A percentile compares a stretch with the other conserved stretches of the same genome.
Evolutionary conservation across 371 early-diverging fungal genomes (phyloP).

Genomic region (Blastocladiella emersonii): DNA sequence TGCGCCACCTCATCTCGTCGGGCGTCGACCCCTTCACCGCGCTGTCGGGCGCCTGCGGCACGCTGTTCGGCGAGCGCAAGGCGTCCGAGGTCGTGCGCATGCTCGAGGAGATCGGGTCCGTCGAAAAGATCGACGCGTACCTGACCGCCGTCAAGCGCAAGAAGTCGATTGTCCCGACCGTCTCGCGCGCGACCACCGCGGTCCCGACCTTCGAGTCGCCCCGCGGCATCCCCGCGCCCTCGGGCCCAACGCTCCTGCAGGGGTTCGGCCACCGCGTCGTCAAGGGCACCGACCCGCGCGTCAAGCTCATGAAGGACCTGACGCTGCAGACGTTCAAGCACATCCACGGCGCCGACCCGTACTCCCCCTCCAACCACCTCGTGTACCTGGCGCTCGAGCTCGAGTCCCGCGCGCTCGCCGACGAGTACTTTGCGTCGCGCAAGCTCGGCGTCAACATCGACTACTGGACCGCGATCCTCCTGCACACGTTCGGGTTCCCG

Average conservation of each 20-base stretch:
- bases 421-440: conserved; percentile 25
- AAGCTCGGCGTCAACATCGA: conserved; percentile 28
- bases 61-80: conserved; percentile 13
- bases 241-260: background rate
- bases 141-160: conserved; percentile 23
- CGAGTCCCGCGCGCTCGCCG: conserved; percentile 18
- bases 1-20: conserved; percentile 27
- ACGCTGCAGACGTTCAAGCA: conserved; percentile 8
- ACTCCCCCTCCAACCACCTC: conserved; percentile 3
- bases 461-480: conserved; percentile 15
- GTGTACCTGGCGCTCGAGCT: conserved; percentile 28
- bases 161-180: conserved; percentile 11
- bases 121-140: conserved; percentile 21
- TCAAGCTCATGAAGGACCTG: conserved; percentile 14
- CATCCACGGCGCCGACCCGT: background rate
- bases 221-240: background rate
- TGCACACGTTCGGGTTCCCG: conserved; percentile 27
- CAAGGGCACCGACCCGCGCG: conserved; percentile 25
- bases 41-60: conserved; percentile 22
- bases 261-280: conserved; percentile 25
- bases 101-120: conserved; percentile 23
- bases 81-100: conserved; percentile 21
- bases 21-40: conserved; percentile 33
- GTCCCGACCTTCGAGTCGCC: background rate
- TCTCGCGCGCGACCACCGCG: background rate